Conservation (phyloP, 345 rosid genomes). For the Zanthoxylum bungeanum region DNA sequence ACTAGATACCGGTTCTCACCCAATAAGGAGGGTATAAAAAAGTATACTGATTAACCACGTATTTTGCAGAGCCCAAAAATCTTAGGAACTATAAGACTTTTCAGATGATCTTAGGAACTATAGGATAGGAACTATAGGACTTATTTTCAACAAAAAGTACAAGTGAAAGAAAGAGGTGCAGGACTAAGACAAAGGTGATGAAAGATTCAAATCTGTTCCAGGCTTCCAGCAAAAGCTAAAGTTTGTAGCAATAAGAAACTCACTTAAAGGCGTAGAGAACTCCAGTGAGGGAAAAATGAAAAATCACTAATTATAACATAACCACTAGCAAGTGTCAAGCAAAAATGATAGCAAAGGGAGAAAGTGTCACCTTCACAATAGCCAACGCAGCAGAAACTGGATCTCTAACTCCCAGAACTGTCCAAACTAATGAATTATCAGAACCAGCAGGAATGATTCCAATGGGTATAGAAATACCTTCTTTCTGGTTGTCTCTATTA, state of each 20-base stretch:
- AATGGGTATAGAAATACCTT: slow-evolving; percentile 97
- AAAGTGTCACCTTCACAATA: slow-evolving; percentile 73
- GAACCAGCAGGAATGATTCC: slow-evolving; percentile 99
- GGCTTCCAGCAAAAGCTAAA: neutral
- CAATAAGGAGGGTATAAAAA: neutral
- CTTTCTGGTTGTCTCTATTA: slow-evolving; percentile 82
- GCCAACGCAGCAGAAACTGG: slow-evolving; percentile 92
- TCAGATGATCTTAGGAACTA: neutral
- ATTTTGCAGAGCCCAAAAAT: too few relatives aligned
- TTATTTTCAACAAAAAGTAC: neutral
- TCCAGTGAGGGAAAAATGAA: neutral
- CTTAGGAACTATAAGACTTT: neutral
- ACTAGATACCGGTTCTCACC: neutral
- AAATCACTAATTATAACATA: neutral
- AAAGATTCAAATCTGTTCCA: neutral
- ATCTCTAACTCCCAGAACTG: slow-evolving; percentile 95
- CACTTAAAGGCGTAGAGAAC: neutral
- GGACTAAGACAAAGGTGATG: neutral
- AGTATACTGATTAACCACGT: neutral
- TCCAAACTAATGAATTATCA: slow-evolving; percentile 97
- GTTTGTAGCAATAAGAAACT: neutral
- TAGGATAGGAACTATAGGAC: neutral
- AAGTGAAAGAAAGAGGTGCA: neutral
- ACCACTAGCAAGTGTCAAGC: neutral
- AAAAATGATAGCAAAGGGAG: slow-evolving; percentile 2